Conservation (phyloP, 208 protist species). For the Trichomonas gallinae region DNA sequence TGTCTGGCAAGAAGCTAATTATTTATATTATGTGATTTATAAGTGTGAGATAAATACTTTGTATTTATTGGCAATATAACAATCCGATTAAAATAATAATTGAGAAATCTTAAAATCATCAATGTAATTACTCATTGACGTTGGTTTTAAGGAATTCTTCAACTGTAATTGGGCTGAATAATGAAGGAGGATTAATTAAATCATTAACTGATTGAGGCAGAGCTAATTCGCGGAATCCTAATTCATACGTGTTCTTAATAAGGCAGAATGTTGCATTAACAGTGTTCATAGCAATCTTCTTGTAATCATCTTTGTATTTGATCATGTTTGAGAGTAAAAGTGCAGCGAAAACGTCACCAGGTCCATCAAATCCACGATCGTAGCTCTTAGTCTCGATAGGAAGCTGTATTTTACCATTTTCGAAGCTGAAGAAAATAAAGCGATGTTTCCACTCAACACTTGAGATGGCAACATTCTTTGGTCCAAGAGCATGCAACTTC, state of each 20-base stretch:
- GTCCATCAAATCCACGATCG: background rate
- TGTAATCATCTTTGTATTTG: background rate
- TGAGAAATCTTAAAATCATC: too few species aligned
- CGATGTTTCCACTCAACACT: background rate
- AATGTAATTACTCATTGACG: background rate
- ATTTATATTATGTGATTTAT: too few species aligned
- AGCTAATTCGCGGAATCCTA: background rate
- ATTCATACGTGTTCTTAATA: background rate
- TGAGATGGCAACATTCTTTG: background rate
- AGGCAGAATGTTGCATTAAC: background rate
- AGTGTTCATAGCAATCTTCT: background rate
- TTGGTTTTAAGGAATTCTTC: background rate
- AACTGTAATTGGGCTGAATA: background rate
- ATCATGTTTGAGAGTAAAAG: background rate
- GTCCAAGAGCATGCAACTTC: background rate
- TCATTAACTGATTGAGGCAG: background rate
- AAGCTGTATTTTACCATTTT: background rate
- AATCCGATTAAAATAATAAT: too few species aligned
- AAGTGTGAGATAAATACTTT: too few species aligned
- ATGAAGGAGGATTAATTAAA: background rate
- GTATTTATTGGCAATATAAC: too few species aligned
- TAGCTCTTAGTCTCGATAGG: background rate
- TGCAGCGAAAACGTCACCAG: background rate
- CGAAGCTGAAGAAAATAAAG: background rate
- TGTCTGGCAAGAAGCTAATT: too few species aligned